phyloP scores from a whole-genome alignment of 495 filamentous ascomycete genomes.

The Delitschia confertaspora region DNA sequence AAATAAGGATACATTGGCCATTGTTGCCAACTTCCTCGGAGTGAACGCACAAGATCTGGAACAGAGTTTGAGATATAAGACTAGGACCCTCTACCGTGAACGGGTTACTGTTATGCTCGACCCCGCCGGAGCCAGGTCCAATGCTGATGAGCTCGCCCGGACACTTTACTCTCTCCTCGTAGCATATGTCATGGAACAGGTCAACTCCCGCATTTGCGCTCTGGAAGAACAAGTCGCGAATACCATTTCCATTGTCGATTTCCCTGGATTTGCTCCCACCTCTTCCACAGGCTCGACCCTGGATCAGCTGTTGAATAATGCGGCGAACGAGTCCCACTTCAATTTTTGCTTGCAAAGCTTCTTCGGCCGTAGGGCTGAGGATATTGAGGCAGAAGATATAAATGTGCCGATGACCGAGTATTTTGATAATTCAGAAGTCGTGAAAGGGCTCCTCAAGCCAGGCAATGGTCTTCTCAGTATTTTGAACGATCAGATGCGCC shows the following conservation, averaged over 20 bases:
- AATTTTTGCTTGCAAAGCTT: constrained; percentile 91
- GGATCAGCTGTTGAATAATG: constrained; percentile 91
- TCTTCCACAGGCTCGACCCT: constrained; percentile 73
- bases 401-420: constrained; percentile 83
- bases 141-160: constrained; percentile 87
- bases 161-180: constrained; percentile 94
- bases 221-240: constrained; percentile 81
- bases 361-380: constrained; percentile 85
- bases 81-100: constrained; percentile 88
- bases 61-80: constrained; percentile 83
- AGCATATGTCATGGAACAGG: constrained; percentile 81
- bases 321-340: constrained; percentile 82
- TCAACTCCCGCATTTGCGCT: constrained; percentile 85
- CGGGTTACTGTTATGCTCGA: constrained; percentile 96
- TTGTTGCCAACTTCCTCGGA: constrained; percentile 86
- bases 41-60: constrained; percentile 72
- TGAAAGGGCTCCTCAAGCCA: constrained; percentile 79
- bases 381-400: constrained; percentile 88
- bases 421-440: constrained; percentile 93
- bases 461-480: constrained; percentile 91
- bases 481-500: constrained; percentile 85
- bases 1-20: constrained; percentile 82
- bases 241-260: constrained; percentile 90
- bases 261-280: constrained; percentile 85
- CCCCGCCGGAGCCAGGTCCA: constrained; percentile 75